Conservation (phyloP, 345 rosid species). For the Bretschneidera sinensis region DNA sequence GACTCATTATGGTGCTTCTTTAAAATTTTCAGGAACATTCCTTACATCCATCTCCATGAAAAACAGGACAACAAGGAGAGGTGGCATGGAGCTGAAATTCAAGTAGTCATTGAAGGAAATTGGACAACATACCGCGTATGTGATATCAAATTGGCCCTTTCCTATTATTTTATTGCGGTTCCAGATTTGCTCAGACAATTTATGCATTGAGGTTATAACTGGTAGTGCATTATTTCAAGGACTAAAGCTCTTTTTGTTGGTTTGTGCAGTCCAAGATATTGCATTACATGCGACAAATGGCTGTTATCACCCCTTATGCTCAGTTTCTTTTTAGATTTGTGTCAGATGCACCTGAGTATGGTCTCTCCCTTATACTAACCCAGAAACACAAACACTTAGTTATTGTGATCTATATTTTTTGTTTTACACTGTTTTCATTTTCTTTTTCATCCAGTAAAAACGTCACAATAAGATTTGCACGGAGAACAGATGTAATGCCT, state of each 20-base stretch:
- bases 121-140: constrained; percentile 97
- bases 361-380: constrained; percentile 25
- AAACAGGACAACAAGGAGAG: constrained; percentile 56
- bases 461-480: constrained; percentile 72
- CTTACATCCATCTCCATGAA: constrained; percentile 86
- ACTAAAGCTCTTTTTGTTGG: constrained; percentile 15
- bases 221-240: neutral
- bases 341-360: constrained; percentile 74
- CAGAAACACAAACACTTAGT: neutral
- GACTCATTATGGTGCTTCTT: constrained; percentile 2
- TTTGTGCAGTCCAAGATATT: constrained; percentile 82
- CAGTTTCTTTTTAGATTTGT: constrained; percentile 81
- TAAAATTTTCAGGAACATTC: constrained; percentile 67
- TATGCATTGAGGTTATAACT: neutral
- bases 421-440: constrained; percentile 4
- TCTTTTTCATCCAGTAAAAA: constrained; percentile 54
- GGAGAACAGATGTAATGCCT: constrained; percentile 94
- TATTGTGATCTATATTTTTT: constrained; percentile 9
- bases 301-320: constrained; percentile 94
- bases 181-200: constrained; percentile 1
- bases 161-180: constrained; percentile 13
- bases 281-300: constrained; percentile 99
- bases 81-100: constrained; percentile 96
- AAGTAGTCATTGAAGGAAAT: constrained; percentile 94
- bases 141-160: neutral